Percentiles rank a stretch among this genome's conserved stretches.
These are phyloP conservation scores for Zygosaccharomyces rouxii DNA, from an alignment of 805 yeast species.

Conservation along the genomic window DNA sequence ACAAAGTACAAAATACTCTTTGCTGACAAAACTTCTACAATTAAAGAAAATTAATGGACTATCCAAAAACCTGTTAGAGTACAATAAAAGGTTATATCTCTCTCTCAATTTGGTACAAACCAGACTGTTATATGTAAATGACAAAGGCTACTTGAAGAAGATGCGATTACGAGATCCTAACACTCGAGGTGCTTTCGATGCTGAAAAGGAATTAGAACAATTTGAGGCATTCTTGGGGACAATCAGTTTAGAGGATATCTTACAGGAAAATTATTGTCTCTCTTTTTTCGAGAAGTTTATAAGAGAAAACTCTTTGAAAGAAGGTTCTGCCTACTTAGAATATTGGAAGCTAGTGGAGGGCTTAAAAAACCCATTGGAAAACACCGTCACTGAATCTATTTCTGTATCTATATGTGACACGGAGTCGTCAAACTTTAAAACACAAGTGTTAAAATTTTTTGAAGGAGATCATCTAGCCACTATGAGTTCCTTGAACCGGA, in stretches of 20 bases:
- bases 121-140: conserved; percentile 16
- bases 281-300: conserved; percentile 19
- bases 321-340: conserved; percentile 40
- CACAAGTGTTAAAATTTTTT: conserved; percentile 17
- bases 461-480: conserved; percentile 17
- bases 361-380: conserved; percentile 66
- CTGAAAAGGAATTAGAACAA: conserved; percentile 12
- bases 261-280: conserved; percentile 17
- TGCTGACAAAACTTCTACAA: conserved; percentile 20
- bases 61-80: conserved; percentile 7
- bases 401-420: conserved; percentile 21
- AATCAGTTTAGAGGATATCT: conserved; percentile 20
- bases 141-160: not conserved
- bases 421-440: conserved; percentile 30
- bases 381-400: conserved; percentile 33
- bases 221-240: conserved; percentile 17
- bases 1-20: conserved; percentile 16
- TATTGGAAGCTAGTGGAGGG: conserved; percentile 66
- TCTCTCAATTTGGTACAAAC: conserved; percentile 28
- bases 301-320: not conserved
- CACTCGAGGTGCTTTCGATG: conserved; percentile 7
- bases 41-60: conserved; percentile 3
- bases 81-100: conserved; percentile 20
- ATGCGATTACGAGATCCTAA: not conserved
- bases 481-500: conserved; percentile 21